Evolutionary conservation across 257 asterid species (phyloP), one percentile per base, ranked within the genome.

Genomic region (Nicotiana paniculata): DNA sequence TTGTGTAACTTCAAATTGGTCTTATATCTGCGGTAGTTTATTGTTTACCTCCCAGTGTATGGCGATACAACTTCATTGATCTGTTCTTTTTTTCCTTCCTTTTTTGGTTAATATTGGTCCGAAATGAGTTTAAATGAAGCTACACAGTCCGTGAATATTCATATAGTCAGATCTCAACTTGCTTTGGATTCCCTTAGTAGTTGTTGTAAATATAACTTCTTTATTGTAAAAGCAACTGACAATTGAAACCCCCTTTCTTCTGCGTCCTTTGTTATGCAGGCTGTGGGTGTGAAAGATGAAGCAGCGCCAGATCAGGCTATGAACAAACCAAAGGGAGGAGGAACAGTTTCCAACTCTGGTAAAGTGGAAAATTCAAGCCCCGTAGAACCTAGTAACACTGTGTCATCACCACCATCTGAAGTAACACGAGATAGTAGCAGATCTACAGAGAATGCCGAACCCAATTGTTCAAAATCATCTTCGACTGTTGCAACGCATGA

Each of bases 281-380:
- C 92, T 79, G 85, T 86, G 69, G 92, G 91, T 81, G 82, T 87
- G 83, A 93, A 90, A 84, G 97, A 89, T 77, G 91, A 85, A 58
- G 54, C 87, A 58, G 84, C 85, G 72, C 77, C 91, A 77, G 92
- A 91, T 72, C 89, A 61, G 78, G 83, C 89, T 28, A 55, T 88
- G 26, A 90, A 90, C 82, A 87, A 77, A 63, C 91, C 81, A 37
- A 88, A 88, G 86, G 90, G 67, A 64, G 93, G 89, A 81, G 83
- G 86, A 75, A 77, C 83, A 74, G 83, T 83, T 48, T 26, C 79
- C 62, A 87, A 87, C 81, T 84, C 85, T 80, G 87, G 87, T 39
- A 87, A 88, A 85, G 83, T 88, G 54, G 93, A 90, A 89, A 83
- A 83, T 66, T 81, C 90, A 11, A 87, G 87, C 61, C 82, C 82